Evolutionary conservation across 345 rosid species (phyloP), one percentile per base, ranked within the genome.

Genomic region (Eucalyptus cloeziana): DNA sequence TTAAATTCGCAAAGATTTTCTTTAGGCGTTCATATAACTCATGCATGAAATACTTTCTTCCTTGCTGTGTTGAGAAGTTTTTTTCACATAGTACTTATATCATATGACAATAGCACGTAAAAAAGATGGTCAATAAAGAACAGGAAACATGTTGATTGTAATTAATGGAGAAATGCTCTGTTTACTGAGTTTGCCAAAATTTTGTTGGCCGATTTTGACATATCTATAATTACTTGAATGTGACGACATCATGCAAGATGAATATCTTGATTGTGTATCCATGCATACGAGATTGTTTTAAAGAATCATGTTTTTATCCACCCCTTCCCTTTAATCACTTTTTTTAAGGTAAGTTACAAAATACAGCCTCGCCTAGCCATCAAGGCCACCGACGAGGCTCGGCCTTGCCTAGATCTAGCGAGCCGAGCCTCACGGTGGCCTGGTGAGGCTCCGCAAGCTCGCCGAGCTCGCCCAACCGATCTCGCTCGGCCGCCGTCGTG

Each of bases 151-250:
- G 71, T 13, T 62, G 33, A 62, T 7, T 30, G 33, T 62, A 30
- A 30, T 62, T 13, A 13, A 60, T 30, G 37, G 13, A 30, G 9
- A 62, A 62, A 62, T 30, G 19, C 71, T 30, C 19, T 30, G 7
- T 62, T 11, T 13, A 62, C 3, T 62, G 4, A 5, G 71, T 30
- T 21, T 54, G 2, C 11, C 25, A 54, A 3, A 54, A 62, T 13
- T 31, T 7, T 15, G 5, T n/a, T 0, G 22, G 1, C 2, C 9
- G 2, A 31, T 8, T 67, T 8, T 8, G 8, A 14, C 4, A 4
- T n/a, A 64, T 64, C 10, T n/a, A n/a, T 37, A 7, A 64, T 64
- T 64, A 8, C 7, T n/a, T 5, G 5, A 8, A 30, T 64, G 19
- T 4, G 76, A 64, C 1, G 2, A 30, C 2, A 30, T 62, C 16